phyloP scores from a whole-genome alignment of 129 eudicot species.

The Chrysanthemum seticuspe region DNA sequence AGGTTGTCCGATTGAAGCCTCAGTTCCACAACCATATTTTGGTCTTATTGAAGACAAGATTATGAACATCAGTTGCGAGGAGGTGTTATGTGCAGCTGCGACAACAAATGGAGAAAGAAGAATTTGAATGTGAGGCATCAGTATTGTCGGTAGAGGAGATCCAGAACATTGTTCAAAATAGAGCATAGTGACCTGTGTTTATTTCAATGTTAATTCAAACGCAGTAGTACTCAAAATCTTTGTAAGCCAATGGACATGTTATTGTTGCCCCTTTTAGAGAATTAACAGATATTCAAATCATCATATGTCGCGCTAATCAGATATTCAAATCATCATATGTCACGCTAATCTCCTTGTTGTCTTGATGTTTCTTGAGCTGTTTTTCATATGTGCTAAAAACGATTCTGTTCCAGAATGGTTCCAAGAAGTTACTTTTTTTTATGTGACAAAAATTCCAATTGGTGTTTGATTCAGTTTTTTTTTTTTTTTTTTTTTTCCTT shows the following conservation, averaged over 20 bases:
- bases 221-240: background rate
- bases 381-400: no score
- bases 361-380: no score
- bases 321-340: no score
- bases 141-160: conserved; percentile 71
- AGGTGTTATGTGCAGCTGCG: conserved; percentile 50
- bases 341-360: no score
- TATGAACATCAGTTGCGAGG: background rate
- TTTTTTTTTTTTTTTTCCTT: no score
- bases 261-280: background rate
- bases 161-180: conserved; percentile 53
- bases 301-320: no score
- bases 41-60: conserved; percentile 20
- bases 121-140: conserved; percentile 69
- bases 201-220: background rate
- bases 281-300: background rate
- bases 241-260: background rate
- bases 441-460: no score
- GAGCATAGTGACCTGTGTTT: conserved; percentile 29
- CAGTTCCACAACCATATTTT: conserved; percentile 12
- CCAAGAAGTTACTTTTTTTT: no score
- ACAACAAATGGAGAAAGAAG: conserved; percentile 74
- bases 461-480: no score
- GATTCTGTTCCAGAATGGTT: no score
- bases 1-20: conserved; percentile 19